Evolutionary conservation across 257 asterid species (phyloP).

Genomic region (Pogostemon cablin): DNA sequence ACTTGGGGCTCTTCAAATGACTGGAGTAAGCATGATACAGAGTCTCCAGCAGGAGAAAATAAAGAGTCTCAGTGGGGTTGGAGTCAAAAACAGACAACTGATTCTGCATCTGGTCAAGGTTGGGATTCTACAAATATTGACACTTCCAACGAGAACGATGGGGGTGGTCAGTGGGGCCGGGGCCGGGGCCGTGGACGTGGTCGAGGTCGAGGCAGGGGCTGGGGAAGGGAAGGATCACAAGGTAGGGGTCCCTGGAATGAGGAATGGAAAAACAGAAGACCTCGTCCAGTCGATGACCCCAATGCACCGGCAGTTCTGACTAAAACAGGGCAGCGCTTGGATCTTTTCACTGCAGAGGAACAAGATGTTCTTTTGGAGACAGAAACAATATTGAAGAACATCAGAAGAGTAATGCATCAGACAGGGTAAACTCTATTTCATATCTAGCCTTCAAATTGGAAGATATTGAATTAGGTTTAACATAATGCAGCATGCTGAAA

Average conservation of each 20-base stretch:
- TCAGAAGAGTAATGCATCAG: slow-evolving; percentile 70
- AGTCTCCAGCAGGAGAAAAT: slow-evolving; percentile 31
- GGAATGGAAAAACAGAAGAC: slow-evolving; percentile 59
- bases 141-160: slow-evolving; percentile 32
- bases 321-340: slow-evolving; percentile 65
- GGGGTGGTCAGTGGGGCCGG: slow-evolving; percentile 43
- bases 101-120: slow-evolving; percentile 36
- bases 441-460: slow-evolving; percentile 15
- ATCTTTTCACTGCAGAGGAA: slow-evolving; percentile 80
- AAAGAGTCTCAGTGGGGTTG: slow-evolving; percentile 46
- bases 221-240: slow-evolving; percentile 54
- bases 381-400: slow-evolving; percentile 68
- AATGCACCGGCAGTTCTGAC: slow-evolving; percentile 49
- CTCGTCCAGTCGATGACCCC: slow-evolving; percentile 56
- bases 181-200: slow-evolving; percentile 49
- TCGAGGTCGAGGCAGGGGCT: slow-evolving; percentile 50
- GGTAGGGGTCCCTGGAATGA: slow-evolving; percentile 66
- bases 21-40: slow-evolving; percentile 44
- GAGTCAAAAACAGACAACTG: slow-evolving; percentile 37
- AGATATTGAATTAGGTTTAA: slow-evolving; percentile 12
- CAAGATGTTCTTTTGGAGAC: slow-evolving; percentile 68
- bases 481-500: slow-evolving; percentile 21
- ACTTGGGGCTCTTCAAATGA: slow-evolving; percentile 53
- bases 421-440: slow-evolving; percentile 57
- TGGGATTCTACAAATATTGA: slow-evolving; percentile 41